Conservation (phyloP, 1,284 basidiomycete species). For the Takashimella tepidaria region DNA sequence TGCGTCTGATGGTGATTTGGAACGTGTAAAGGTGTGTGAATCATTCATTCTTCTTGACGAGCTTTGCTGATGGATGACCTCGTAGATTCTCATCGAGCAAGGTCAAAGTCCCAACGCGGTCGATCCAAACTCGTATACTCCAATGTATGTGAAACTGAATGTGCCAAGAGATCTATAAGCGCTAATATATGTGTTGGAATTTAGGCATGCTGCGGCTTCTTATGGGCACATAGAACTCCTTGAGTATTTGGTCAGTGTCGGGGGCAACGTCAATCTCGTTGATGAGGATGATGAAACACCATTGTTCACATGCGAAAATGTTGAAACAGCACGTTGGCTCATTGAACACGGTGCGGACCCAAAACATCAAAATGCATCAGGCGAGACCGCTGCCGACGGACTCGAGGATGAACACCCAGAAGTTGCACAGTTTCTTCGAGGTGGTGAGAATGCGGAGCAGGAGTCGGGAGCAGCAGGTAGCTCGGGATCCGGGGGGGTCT, state of each 20-base stretch:
- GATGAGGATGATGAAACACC: slow-evolving; percentile 88
- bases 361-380: slow-evolving; percentile 61
- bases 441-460: not conserved
- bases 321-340: slow-evolving; percentile 71
- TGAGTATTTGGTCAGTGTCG: slow-evolving; percentile 68
- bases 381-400: slow-evolving; percentile 69
- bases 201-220: slow-evolving; percentile 87
- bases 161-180: slow-evolving; percentile 6
- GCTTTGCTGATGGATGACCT: too few species aligned
- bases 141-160: too few species aligned
- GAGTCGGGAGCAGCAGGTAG: slow-evolving; percentile 1
- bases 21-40: slow-evolving; percentile 44
- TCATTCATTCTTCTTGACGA: not conserved
- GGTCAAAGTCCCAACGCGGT: slow-evolving; percentile 69
- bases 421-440: slow-evolving; percentile 63
- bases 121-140: slow-evolving; percentile 77
- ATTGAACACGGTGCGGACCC: slow-evolving; percentile 73
- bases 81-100: slow-evolving; percentile 59
- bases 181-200: not conserved
- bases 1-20: slow-evolving; percentile 75
- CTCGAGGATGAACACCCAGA: slow-evolving; percentile 66
- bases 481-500: slow-evolving; percentile 49
- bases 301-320: slow-evolving; percentile 78
- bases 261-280: slow-evolving; percentile 78
- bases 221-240: slow-evolving; percentile 75